Evolutionary conservation across 441 rosid genomes (phyloP).

Genomic region (Sinapis alba): DNA sequence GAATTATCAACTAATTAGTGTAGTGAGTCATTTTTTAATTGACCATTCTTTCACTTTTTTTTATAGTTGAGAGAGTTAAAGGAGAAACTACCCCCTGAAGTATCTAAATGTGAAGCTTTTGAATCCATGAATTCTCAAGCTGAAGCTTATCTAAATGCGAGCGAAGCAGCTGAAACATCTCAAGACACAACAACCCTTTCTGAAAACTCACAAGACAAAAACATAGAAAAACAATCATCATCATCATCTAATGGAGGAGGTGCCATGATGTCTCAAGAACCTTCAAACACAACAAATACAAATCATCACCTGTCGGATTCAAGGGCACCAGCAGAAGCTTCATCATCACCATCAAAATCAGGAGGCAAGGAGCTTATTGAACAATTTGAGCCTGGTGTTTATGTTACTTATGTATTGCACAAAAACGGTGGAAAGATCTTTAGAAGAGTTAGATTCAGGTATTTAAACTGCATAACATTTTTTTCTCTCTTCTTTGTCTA

Average conservation of each 20-base stretch:
- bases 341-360: conserved; percentile 23
- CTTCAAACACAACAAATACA: conserved; percentile 36
- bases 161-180: conserved; percentile 42
- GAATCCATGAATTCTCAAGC: conserved; percentile 55
- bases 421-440: conserved; percentile 68
- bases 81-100: conserved; percentile 57
- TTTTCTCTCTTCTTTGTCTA: neutral
- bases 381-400: conserved; percentile 91
- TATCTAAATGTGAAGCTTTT: conserved; percentile 49
- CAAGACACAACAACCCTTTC: conserved; percentile 25
- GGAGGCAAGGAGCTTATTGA: conserved; percentile 60
- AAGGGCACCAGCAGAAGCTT: conserved; percentile 32
- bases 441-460: conserved; percentile 90
- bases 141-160: conserved; percentile 46
- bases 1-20: neutral
- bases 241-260: conserved; percentile 37
- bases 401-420: conserved; percentile 57
- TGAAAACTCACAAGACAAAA: conserved; percentile 29
- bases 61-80: conserved; percentile 59
- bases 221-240: conserved; percentile 37
- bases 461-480: conserved; percentile 6
- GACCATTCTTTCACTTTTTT: neutral
- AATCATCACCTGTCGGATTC: conserved; percentile 31
- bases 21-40: neutral
- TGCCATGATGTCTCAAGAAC: conserved; percentile 35